Base-by-base conservation (phyloP, 148 eudicot species). In the Hydrangea macrophylla region DNA sequence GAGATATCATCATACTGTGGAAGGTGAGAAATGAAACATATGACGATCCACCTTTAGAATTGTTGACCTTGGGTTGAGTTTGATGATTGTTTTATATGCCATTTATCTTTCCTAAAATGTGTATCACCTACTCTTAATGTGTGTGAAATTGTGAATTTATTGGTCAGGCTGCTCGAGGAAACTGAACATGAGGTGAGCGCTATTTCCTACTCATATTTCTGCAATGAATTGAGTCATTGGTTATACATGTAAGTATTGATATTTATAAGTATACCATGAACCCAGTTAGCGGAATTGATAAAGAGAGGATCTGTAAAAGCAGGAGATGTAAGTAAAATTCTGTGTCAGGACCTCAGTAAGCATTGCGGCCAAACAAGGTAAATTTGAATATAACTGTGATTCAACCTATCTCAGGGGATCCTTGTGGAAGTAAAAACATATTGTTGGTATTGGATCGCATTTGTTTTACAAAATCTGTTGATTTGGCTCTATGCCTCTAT, bases 1-100 rank as follows among this genome's bases (percentile, higher is more conserved):
- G 97, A 84, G 71, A 90, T 90, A 74, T 88, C 97, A 58, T 78
- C 85, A 51, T 94, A 85, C 74, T 94, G 98, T 75, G 98, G 97
- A 77, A 86, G 98, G 98, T 94, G 70, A 83, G 85, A 55, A 51
- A 31, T 27, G 31, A 37, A 68, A 54, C 20, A 54, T n/a, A 22
- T 64, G 31, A 4, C 60, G 31, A 4, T 18, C 40, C 37, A 3
- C 8, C 30, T 54, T 27, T 4, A 32, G 13, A 48, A 26, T 26
- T 32, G 7, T 50, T 42, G 53, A 57, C 31, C 11, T 33, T 42
- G 26, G 9, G 30, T 51, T 7, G 24, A 54, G 36, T 33, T 55
- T 55, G 9, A 23, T 42, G 17, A 56, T 40, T 63, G 24, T 44
- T 61, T 45, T 66, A 17, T 18, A 13, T 51, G 4, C 27, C 45